Conservation (phyloP, 164 flowering plant species). For the Magnolia officinalis region DNA sequence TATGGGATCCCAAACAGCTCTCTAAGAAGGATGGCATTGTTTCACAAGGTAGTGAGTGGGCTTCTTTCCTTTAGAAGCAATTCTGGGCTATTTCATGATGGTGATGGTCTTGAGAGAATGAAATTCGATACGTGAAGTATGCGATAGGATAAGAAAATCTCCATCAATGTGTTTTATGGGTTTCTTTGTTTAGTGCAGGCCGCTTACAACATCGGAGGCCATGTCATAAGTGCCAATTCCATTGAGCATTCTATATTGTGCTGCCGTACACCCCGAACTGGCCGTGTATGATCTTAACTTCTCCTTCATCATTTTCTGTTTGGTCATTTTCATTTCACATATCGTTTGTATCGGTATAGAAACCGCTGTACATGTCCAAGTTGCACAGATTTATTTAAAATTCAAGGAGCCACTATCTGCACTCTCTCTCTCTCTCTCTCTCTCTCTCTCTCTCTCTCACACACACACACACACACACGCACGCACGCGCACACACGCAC, state of each 20-base stretch:
- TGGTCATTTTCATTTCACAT: background rate
- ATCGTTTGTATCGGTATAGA: background rate
- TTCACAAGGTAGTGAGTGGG: slow-evolving; percentile 65
- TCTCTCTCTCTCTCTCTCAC: too few species aligned
- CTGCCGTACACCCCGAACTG: slow-evolving; percentile 58
- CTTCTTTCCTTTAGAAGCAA: background rate
- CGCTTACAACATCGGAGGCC: slow-evolving; percentile 83
- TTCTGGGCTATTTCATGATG: too few species aligned
- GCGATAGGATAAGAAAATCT: background rate
- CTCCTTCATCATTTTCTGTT: background rate
- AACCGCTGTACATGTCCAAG: background rate
- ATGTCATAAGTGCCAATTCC: slow-evolving; percentile 61
- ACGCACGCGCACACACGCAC: too few species aligned
- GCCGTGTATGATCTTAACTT: slow-evolving; percentile 44
- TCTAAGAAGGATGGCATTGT: slow-evolving; percentile 75
- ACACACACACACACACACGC: too few species aligned
- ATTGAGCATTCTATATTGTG: slow-evolving; percentile 72
- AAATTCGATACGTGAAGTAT: background rate
- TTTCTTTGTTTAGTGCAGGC: slow-evolving; percentile 67
- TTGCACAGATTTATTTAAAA: background rate
- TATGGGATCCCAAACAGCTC: slow-evolving; percentile 73
- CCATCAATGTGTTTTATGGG: slow-evolving; percentile 13
- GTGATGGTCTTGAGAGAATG: background rate
- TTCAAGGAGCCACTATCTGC: background rate
- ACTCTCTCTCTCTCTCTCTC: background rate